These are phyloP conservation scores for Chrysanthemum seticuspe DNA, from an alignment of 129 eudicot genomes.

Conservation along the genomic window DNA sequence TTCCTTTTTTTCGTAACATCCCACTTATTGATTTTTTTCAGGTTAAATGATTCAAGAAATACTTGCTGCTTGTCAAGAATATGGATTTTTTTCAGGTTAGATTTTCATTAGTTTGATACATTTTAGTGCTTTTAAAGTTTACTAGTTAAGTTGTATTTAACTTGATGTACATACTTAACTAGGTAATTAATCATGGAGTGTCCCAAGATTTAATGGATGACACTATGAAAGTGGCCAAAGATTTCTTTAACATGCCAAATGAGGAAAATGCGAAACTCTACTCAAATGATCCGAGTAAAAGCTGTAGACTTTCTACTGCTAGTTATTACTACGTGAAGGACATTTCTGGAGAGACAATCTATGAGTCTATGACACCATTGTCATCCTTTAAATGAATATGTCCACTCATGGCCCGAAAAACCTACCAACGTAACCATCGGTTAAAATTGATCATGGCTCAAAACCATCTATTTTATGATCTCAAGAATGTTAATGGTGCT, in stretches of 20 bases:
- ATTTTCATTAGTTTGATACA: neutral
- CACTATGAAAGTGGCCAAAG: slow-evolving; percentile 30
- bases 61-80: slow-evolving; percentile 35
- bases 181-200: slow-evolving; percentile 44
- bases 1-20: slow-evolving; percentile 26
- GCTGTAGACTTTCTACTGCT: slow-evolving; percentile 46
- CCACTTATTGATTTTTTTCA: slow-evolving; percentile 34
- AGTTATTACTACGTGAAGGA: slow-evolving; percentile 23
- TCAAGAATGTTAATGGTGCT: slow-evolving; percentile 5
- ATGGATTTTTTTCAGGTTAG: slow-evolving; percentile 50
- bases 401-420: slow-evolving; percentile 36
- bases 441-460: neutral
- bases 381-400: slow-evolving; percentile 37
- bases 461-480: neutral
- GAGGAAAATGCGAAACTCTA: slow-evolving; percentile 34
- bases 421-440: slow-evolving; percentile 32
- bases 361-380: slow-evolving; percentile 36
- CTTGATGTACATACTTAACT: neutral
- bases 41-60: slow-evolving; percentile 29
- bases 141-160: neutral
- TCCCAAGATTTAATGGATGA: slow-evolving; percentile 29
- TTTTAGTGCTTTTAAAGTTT: neutral
- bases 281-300: slow-evolving; percentile 36
- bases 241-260: slow-evolving; percentile 33
- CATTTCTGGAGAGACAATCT: slow-evolving; percentile 47